phyloP scores from a whole-genome alignment of 176 grass and related monocot species.

The Avena insularis region DNA sequence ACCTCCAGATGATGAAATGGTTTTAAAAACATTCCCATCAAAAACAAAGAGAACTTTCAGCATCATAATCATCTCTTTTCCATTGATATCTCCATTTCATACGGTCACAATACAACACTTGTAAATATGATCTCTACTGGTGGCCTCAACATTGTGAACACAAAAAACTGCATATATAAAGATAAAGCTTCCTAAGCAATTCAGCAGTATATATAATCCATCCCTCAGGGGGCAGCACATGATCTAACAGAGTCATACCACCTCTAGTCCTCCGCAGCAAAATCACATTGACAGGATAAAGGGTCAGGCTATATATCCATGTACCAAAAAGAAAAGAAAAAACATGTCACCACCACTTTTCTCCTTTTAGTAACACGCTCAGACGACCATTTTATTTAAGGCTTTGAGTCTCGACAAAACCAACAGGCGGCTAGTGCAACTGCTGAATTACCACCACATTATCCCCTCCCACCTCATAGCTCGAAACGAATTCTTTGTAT shows the following conservation, averaged over 20 bases:
- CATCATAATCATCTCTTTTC: not conserved
- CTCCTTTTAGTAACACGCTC: conserved; percentile 33
- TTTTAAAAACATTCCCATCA: not conserved
- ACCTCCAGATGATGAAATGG: not conserved
- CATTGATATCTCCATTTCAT: not conserved
- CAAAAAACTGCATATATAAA: conserved; percentile 49
- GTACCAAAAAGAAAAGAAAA: conserved; percentile 6
- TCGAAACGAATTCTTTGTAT: conserved; percentile 46
- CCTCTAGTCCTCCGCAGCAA: conserved; percentile 12
- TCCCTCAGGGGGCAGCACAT: conserved; percentile 5
- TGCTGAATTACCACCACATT: conserved; percentile 37
- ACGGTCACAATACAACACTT: not conserved
- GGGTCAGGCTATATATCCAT: conserved; percentile 41
- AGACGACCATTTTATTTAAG: conserved; percentile 42
- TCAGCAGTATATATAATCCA: not conserved
- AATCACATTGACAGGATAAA: conserved; percentile 45
- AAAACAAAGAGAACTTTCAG: not conserved
- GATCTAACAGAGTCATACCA: conserved; percentile 34
- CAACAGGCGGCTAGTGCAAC: conserved; percentile 11
- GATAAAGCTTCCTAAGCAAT: conserved; percentile 7
- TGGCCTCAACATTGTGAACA: not conserved
- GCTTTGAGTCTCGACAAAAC: conserved; percentile 23
- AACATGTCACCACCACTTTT: conserved; percentile 21
- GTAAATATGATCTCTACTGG: conserved; percentile 1
- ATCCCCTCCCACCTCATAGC: not conserved